Evolutionary conservation across 805 yeast genomes (phyloP).

Genomic region (Candida morakotiae): DNA sequence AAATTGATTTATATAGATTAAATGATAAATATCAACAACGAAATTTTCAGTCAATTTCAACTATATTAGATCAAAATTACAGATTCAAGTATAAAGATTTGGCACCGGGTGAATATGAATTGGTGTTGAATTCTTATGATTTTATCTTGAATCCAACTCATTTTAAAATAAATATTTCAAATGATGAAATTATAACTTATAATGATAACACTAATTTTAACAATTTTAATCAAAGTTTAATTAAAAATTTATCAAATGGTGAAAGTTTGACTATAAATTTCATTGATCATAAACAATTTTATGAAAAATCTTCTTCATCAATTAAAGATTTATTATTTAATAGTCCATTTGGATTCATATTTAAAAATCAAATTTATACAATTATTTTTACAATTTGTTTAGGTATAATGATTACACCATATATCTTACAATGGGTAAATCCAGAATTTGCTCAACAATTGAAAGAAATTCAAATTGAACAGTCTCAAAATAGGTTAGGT

Average conservation of each 20-base stretch:
- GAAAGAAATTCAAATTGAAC: slow-evolving; percentile 9
- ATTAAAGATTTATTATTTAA: slow-evolving; percentile 28
- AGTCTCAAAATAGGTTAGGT: slow-evolving; percentile 4
- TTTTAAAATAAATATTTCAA: slow-evolving; percentile 21
- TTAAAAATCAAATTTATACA: slow-evolving; percentile 32
- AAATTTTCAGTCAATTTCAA: slow-evolving; percentile 4
- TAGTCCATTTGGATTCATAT: slow-evolving; percentile 41
- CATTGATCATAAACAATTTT: slow-evolving; percentile 25
- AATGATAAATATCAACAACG: slow-evolving; percentile 1
- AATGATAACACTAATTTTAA: background rate
- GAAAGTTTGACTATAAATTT: slow-evolving; percentile 20
- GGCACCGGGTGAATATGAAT: slow-evolving; percentile 29
- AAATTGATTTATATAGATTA: slow-evolving; percentile 17
- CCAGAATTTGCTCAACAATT: slow-evolving; percentile 37
- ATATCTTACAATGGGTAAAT: slow-evolving; percentile 21
- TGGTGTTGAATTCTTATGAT: slow-evolving; percentile 32
- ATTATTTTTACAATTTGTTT: slow-evolving; percentile 24
- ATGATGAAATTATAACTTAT: slow-evolving; percentile 9
- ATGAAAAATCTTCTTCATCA: slow-evolving; percentile 28
- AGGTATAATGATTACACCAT: slow-evolving; percentile 30
- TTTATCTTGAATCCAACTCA: slow-evolving; percentile 23
- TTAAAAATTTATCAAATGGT: slow-evolving; percentile 9
- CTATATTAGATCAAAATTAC: slow-evolving; percentile 22
- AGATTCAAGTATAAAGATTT: slow-evolving; percentile 21
- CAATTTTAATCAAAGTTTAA: slow-evolving; percentile 17